Base-by-base conservation (phyloP, 495 filamentous ascomycete species). In the Tuber umbilicatum region DNA sequence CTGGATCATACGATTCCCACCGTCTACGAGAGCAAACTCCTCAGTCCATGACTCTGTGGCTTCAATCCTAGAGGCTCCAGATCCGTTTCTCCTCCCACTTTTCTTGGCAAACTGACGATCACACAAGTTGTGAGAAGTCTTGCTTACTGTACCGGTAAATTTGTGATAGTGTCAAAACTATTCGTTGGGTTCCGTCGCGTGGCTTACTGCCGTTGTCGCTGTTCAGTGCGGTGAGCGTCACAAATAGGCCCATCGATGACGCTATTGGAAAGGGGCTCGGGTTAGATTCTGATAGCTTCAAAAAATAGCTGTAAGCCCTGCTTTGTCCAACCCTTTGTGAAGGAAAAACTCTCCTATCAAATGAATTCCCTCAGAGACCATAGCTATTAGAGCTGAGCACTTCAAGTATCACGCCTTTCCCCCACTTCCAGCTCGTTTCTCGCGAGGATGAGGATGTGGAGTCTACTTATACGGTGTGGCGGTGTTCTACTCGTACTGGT, bases 151-250 rank as follows among this genome's bases (percentile, higher is more conserved):
- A 45, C 42, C 14, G 42, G 42, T 45, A 17, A 40, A 9, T 40
- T 40, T 40, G 10, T 7, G 14, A 16, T 10, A 35, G 27, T 64
- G 27, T 67, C 72, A 43, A 74, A 71, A 70, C 70, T 71, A 71
- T 68, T 73, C 75, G 75, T 73, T 77, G 76, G 70, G 76, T 69
- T 55, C 68, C 74, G 76, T 77, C 76, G 76, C 76, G 76, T 78
- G 76, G 75, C 72, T 64, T 64, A 64, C 55, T 64, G 55, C 55
- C 55, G n/a, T 64, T 73, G 67, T 73, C 68, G 74, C 71, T 67
- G 74, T 71, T 55, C 71, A 71, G 70, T 39, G 72, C 64, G 72
- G 72, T 70, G 72, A 41, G 38, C 38, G 39, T 70, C 73, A 70
- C 55, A 64, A 76, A 77, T 71, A 68, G 31, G 75, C 40, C 76